Evolutionary conservation across 352 stramenopile genomes (phyloP).

Genomic region (Pythium chondricola): DNA sequence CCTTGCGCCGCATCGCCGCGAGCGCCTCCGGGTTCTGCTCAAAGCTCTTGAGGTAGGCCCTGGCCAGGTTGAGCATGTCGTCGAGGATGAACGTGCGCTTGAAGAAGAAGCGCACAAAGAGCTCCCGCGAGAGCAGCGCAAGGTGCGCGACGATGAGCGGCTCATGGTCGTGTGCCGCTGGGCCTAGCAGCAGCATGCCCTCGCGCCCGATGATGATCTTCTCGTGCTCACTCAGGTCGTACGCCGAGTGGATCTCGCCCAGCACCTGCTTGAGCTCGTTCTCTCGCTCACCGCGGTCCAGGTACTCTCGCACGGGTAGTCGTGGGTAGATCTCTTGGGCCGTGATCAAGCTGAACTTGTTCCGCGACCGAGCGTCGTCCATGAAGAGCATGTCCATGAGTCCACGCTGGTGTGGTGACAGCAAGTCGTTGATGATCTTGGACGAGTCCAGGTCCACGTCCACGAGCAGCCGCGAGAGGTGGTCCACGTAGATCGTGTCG

Average conservation of each 20-base stretch:
- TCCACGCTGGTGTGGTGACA: conserved; percentile 92
- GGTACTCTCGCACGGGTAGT: conserved; percentile 92
- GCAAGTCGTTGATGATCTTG: conserved; percentile 94
- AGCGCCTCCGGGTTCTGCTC: conserved; percentile 90
- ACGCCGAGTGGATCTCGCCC: conserved; percentile 92
- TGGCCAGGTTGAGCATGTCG: conserved; percentile 92
- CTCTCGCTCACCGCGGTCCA: conserved; percentile 95
- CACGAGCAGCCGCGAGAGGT: conserved; percentile 93
- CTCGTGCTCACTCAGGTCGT: conserved; percentile 94
- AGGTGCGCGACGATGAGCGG: conserved; percentile 88
- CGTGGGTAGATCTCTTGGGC: conserved; percentile 95
- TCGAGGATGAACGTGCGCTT: conserved; percentile 95
- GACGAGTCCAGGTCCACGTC: conserved; percentile 95
- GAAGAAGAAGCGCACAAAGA: conserved; percentile 93
- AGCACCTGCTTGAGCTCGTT: conserved; percentile 96
- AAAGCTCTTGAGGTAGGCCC: conserved; percentile 89
- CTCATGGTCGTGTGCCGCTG: conserved; percentile 86
- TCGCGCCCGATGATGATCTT: conserved; percentile 93
- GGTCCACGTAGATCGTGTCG: conserved; percentile 95
- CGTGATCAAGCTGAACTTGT: conserved; percentile 97
- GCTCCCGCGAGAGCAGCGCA: conserved; percentile 88
- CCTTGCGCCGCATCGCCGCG: conserved; percentile 80
- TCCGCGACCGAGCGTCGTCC: conserved; percentile 89
- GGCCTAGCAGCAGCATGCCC: conserved; percentile 84
- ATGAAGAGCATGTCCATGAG: conserved; percentile 96